Conservation (phyloP, 2,329 filamentous ascomycete species). For the Diplodia mutila region DNA sequence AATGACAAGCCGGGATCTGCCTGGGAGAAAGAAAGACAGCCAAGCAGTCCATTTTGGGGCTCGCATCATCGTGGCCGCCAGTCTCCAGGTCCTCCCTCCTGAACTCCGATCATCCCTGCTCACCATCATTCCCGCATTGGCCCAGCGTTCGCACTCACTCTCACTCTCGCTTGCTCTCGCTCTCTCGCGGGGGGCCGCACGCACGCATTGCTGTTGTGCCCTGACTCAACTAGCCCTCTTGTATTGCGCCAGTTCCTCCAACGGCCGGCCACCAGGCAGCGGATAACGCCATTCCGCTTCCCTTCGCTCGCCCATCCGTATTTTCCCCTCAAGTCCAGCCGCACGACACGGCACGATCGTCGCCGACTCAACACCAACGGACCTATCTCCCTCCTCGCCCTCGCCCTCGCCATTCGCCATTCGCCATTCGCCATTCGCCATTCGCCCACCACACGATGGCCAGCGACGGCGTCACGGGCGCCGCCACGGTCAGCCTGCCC, state of each 20-base stretch:
- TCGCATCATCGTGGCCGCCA: not conserved
- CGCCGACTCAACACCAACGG: too few relatives aligned
- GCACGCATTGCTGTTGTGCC: not conserved
- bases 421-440: too few relatives aligned
- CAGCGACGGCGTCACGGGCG: conserved; percentile 11
- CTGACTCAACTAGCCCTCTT: not conserved
- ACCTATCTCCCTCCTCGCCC: too few relatives aligned
- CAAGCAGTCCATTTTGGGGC: conserved; percentile 17
- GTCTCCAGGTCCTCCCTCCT: not conserved
- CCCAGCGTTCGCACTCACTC: too few relatives aligned
- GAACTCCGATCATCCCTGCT: not conserved
- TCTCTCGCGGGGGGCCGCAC: too few relatives aligned
- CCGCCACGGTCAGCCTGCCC: conserved; percentile 11
- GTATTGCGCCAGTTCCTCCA: not conserved
- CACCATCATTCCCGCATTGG: too few relatives aligned
- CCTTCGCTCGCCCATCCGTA: too few relatives aligned
- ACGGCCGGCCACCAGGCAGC: not conserved
- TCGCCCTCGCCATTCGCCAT: too few relatives aligned
- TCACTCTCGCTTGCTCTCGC: too few relatives aligned
- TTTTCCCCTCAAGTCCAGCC: too few relatives aligned
- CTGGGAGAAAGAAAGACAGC: too few relatives aligned
- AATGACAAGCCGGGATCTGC: not conserved
- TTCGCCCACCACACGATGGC: conserved; percentile 1
- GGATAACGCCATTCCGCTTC: not conserved
- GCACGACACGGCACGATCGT: not conserved